Conservation (phyloP, 2,329 filamentous ascomycete genomes). For the Phaeosphaeria sp. region DNA sequence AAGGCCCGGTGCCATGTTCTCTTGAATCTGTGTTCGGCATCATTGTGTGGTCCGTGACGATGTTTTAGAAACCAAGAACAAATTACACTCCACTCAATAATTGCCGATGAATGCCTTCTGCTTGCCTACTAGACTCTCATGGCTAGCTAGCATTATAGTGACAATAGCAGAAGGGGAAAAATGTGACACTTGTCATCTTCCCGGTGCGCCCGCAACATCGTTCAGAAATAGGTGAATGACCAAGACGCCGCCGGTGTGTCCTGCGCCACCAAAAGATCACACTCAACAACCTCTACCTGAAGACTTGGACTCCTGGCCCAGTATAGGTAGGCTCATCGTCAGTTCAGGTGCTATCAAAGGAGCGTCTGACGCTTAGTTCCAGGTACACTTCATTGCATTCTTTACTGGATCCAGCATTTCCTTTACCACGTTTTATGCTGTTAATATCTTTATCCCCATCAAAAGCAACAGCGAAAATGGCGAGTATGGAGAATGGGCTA, state of each 20-base stretch:
- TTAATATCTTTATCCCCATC: constrained; percentile 2
- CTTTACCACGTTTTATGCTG: background rate
- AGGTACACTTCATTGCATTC: constrained; percentile 1
- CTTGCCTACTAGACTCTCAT: background rate
- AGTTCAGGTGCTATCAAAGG: background rate
- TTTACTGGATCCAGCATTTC: background rate
- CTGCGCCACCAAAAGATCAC: constrained; percentile 50
- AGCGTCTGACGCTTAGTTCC: background rate
- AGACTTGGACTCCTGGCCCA: constrained; percentile 53
- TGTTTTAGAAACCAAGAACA: background rate
- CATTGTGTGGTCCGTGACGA: background rate
- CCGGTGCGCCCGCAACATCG: background rate
- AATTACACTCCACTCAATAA: background rate
- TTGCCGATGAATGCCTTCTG: background rate
- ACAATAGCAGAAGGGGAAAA: background rate
- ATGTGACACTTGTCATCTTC: background rate
- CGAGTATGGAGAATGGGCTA: background rate
- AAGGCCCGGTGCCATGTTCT: background rate
- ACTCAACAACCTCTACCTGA: constrained; percentile 52
- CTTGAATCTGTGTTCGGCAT: background rate
- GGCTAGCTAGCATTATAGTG: background rate
- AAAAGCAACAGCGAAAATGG: background rate
- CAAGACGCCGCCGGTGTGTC: background rate
- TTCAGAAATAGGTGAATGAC: background rate
- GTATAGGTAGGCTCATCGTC: constrained; percentile 1